phyloP scores from a whole-genome alignment of 192 early-diverging fungal species.

The Backusella morwellensis region DNA sequence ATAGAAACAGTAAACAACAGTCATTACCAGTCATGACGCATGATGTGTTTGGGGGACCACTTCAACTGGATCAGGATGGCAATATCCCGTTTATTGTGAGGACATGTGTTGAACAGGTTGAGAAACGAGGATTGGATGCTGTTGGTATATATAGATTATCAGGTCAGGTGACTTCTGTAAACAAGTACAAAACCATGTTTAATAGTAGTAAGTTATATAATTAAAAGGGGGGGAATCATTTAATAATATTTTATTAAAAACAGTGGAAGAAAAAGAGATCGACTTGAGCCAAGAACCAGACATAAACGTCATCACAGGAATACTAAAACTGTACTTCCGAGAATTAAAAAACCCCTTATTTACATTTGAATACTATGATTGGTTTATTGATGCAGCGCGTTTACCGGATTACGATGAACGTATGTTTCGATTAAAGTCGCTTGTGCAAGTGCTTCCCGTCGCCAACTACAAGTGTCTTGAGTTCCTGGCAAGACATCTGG shows the following conservation, averaged over 20 bases:
- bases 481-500: conserved; percentile 63
- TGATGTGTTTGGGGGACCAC: conserved; percentile 36
- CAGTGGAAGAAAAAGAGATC: conserved; percentile 13
- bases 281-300: conserved; percentile 59
- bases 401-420: conserved; percentile 66
- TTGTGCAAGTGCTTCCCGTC: conserved; percentile 64
- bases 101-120: conserved; percentile 69
- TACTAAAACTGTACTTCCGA: conserved; percentile 76
- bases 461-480: conserved; percentile 57
- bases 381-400: conserved; percentile 64
- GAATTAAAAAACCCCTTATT: conserved; percentile 68
- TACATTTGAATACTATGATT: conserved; percentile 64
- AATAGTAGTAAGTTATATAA: conserved; percentile 47
- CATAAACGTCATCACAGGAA: conserved; percentile 65
- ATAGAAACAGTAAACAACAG: neutral
- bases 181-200: conserved; percentile 57
- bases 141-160: conserved; percentile 78
- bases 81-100: conserved; percentile 59
- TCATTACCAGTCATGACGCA: neutral
- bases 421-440: conserved; percentile 62
- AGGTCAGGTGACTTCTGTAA: conserved; percentile 62
- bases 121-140: conserved; percentile 63
- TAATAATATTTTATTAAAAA: neutral
- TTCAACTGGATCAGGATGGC: conserved; percentile 33
- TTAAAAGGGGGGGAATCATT: neutral